These are phyloP conservation scores for Eustoma russellianum DNA, from an alignment of 257 asterid genomes.

Conservation along the genomic window DNA sequence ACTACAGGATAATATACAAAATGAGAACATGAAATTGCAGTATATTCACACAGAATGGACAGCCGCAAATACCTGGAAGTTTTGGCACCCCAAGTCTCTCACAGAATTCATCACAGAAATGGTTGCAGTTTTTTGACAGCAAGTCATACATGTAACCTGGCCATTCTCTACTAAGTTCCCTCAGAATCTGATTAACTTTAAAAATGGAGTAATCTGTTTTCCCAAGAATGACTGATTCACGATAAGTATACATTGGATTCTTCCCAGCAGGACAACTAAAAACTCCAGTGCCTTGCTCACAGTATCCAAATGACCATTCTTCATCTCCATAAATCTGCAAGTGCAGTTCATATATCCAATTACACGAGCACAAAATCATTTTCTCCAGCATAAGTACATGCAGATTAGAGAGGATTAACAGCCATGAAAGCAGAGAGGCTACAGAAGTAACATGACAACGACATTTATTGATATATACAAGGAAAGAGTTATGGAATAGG, in stretches of 20 bases:
- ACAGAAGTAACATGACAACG: no score
- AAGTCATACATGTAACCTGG: slow-evolving; percentile 87
- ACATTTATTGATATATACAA: no score
- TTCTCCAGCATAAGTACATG: no score
- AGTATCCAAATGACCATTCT: slow-evolving; percentile 98
- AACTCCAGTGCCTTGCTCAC: slow-evolving; percentile 95
- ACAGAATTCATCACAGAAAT: slow-evolving; percentile 87
- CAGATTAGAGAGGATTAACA: no score
- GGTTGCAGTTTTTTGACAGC: slow-evolving; percentile 90
- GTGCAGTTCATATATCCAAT: neutral
- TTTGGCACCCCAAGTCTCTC: slow-evolving; percentile 91
- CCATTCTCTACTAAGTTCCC: slow-evolving; percentile 98
- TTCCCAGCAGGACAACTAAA: slow-evolving; percentile 78
- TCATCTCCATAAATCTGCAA: slow-evolving; percentile 63
- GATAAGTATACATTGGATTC: slow-evolving; percentile 93
- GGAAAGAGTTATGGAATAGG: no score
- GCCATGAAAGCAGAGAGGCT: no score
- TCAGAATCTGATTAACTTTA: slow-evolving; percentile 79
- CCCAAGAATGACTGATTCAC: slow-evolving; percentile 72
- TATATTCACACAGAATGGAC: neutral
- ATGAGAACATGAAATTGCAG: no score
- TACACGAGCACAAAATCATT: no score
- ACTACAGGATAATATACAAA: no score
- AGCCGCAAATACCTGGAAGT: slow-evolving; percentile 70
- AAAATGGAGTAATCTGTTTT: slow-evolving; percentile 47